Base-by-base conservation (phyloP, 2,329 filamentous ascomycete genomes). In the Colletotrichum euphorbiae region DNA sequence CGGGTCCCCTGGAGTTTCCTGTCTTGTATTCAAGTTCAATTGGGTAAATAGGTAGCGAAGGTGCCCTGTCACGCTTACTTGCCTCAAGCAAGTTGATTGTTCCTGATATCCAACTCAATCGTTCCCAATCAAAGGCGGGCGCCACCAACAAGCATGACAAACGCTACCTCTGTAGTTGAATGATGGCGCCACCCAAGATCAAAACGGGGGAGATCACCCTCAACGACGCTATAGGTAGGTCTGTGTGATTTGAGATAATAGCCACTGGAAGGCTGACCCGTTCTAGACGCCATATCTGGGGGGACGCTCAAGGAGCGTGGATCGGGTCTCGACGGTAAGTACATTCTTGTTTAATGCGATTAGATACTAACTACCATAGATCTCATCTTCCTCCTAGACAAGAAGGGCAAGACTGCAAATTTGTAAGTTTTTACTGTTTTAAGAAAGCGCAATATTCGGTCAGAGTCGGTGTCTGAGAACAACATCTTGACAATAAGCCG, bases 291-390 rank as follows among this genome's bases (percentile, higher is more conserved):
- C 13, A 69, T 71, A 19, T 54, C 55, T 9, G 58, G 75, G 17
- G 76, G 75, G 7, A 74, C 75, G 31, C 24, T 79, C 46, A 82
- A 78, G 70, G 76, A 80, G 50, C 78, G 81, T 33, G 78, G 80
- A 31, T 76, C 78, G 38, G 81, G 80, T 11, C 70, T 84, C 1
- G 80, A 82, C 70, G 80, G 81, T 83, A 72, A 58, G 76, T 54
- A 43, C 13, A 9, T 15, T 8, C 19, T 7, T 8, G 6, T 46
- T n/a, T 13, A 31, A 52, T 52, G 6, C 3, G 36, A 11, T 15
- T 36, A 17, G 3, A 4, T 11, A 43, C 15, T 36, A 24, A 40
- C 17, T n/a, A 7, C 31, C 9, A 9, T 7, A 81, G 80, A 82
- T 57, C 70, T 83, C 42, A 75, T 77, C 1, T 74, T 77, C 50